Evolutionary conservation across 176 grass and related monocot species (phyloP).

Genomic region (Rhipidocladum racemiflorum): DNA sequence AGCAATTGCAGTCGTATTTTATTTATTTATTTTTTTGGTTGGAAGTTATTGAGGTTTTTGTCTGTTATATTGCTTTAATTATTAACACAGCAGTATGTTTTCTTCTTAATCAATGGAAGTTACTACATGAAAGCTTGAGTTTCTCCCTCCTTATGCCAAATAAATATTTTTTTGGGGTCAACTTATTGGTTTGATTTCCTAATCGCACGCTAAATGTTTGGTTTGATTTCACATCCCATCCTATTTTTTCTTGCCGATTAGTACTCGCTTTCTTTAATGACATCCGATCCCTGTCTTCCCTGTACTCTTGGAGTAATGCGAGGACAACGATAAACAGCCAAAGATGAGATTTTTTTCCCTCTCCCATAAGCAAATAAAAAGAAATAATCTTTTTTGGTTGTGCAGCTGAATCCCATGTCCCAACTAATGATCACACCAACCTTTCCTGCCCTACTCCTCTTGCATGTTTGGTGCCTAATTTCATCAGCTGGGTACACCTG

Average conservation of each 20-base stretch:
- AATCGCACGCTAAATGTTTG: neutral
- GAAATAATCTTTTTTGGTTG: neutral
- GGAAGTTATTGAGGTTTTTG: neutral
- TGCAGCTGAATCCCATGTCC: neutral
- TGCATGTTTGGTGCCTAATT: slow-evolving; percentile 14
- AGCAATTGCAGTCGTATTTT: neutral
- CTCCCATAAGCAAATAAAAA: neutral
- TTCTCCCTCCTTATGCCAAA: neutral
- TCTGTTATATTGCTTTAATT: neutral
- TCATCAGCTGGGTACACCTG: neutral
- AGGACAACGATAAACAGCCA: slow-evolving; percentile 46
- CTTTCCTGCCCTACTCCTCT: neutral
- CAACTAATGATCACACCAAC: neutral
- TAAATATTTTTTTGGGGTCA: neutral
- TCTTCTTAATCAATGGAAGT: neutral
- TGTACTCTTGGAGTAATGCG: slow-evolving; percentile 20
- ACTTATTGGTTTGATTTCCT: neutral
- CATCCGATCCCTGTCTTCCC: slow-evolving; percentile 20
- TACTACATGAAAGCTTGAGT: neutral
- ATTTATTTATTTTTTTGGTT: neutral
- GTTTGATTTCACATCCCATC: slow-evolving; percentile 9
- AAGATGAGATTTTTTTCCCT: neutral
- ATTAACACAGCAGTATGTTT: neutral
- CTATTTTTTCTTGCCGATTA: neutral
- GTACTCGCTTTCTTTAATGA: slow-evolving; percentile 27